These are phyloP conservation scores for Caryopteris hybrid DNA, from an alignment of 305 asterid species.

Conservation along the genomic window DNA sequence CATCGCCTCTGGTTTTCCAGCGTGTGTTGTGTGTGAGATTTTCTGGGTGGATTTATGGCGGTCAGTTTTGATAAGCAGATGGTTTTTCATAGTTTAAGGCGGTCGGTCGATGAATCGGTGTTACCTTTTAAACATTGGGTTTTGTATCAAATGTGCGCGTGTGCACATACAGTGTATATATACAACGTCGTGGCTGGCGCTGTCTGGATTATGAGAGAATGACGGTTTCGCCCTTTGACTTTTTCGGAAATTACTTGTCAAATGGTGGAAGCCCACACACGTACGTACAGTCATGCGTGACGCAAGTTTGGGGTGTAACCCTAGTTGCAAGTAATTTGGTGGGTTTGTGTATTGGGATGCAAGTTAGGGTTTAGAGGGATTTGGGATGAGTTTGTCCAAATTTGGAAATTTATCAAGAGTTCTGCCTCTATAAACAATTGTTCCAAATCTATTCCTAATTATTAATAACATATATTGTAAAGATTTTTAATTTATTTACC, in stretches of 20 bases:
- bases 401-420: no score
- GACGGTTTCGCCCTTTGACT: conserved; percentile 22
- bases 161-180: no score
- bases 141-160: background rate
- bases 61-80: conserved; percentile 21
- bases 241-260: background rate
- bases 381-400: no score
- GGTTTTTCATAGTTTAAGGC: conserved; percentile 19
- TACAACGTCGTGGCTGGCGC: no score
- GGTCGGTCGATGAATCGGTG: conserved; percentile 5
- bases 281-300: conserved; percentile 3
- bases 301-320: conserved; percentile 3
- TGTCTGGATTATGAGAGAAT: background rate
- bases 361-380: no score
- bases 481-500: no score
- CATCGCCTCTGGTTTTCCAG: conserved; percentile 37
- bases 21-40: no score
- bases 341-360: conserved; percentile 9
- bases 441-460: no score
- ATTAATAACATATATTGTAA: no score
- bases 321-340: no score
- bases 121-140: background rate
- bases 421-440: no score
- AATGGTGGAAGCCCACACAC: no score
- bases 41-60: background rate